Base-by-base conservation (phyloP, 192 early-diverging fungal species). In the Spizellomyces sp. region DNA sequence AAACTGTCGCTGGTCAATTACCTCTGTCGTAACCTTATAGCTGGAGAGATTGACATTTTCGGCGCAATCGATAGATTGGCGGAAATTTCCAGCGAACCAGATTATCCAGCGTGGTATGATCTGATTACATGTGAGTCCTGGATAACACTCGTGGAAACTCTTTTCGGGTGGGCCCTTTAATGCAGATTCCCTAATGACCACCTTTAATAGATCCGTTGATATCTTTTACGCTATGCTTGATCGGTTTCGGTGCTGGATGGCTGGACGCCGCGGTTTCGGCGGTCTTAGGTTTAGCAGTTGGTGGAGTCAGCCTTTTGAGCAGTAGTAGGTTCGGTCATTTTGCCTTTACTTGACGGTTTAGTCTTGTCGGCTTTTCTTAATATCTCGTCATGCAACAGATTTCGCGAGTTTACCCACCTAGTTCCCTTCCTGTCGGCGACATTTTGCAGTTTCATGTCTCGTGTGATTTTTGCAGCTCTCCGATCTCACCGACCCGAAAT, bases 1-100 rank as follows among this genome's bases (percentile, higher is more conserved):
- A 86, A 86, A 59, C 73, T 86, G 8, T 61, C 74, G 4, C 69
- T 66, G 45, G 80, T 86, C 27, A 86, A 86, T 56, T 58, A 75
- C n/a, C 78, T 86, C 2, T 84, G 83, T 48, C 41, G 72, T 8
- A 69, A 71, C 17, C 42, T 85, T 4, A 59, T 74, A 5, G 45
- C 78, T 21, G 74, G 77, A 3, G 52, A 76, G 8, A 61, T 75
- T n/a, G 68, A 69, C 19, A 62, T 76, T 8, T 54, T 69, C 15
- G 67, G 62, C 45, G 80, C 80, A 6, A 19, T 75, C 27, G 63
- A 75, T 10, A 17, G 57, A 6, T 57, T 85, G 6, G 60, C 68
- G 4, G 73, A 55, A 10, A 79, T 85, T 46, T 43, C 69, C 15
- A 50, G 9, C 12, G 59, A 45, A 7, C 58, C 10, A 9, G 36